These are phyloP conservation scores for Lepidium didymum DNA, from an alignment of 345 rosid genomes.

Conservation along the genomic window DNA sequence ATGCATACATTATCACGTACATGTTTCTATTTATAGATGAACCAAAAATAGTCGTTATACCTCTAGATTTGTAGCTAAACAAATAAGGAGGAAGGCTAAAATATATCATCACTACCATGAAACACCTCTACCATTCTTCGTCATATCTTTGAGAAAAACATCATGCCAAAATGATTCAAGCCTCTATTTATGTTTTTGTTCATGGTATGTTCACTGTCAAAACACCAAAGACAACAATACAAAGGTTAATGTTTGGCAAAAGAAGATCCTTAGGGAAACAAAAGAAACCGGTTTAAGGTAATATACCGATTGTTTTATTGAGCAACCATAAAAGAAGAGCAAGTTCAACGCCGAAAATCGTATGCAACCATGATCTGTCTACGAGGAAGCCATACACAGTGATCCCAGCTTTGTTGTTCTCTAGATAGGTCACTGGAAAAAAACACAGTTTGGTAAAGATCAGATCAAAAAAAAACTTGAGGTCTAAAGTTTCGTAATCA, in stretches of 20 bases:
- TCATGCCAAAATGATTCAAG: slow-evolving; percentile 1
- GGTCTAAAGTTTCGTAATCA: not conserved
- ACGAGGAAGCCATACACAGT: slow-evolving; percentile 78
- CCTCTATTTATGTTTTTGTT: not conserved
- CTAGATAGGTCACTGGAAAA: slow-evolving; percentile 70
- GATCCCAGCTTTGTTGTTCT: slow-evolving; percentile 82
- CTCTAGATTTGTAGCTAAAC: not conserved
- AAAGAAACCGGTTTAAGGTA: not conserved
- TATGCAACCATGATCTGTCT: slow-evolving; percentile 79
- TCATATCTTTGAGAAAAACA: not conserved
- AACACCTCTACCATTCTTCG: slow-evolving; percentile 1
- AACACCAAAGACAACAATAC: not conserved
- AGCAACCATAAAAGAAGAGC: slow-evolving; percentile 88
- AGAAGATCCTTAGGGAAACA: not conserved
- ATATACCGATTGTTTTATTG: slow-evolving; percentile 70
- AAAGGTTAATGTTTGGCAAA: not conserved
- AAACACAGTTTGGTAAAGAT: not conserved
- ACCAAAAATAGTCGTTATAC: not conserved
- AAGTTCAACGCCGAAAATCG: slow-evolving; percentile 69
- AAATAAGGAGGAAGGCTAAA: not conserved
- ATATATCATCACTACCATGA: not conserved
- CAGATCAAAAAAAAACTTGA: too few species aligned
- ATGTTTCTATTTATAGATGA: slow-evolving; percentile 1
- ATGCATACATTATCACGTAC: not conserved
- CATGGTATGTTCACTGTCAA: slow-evolving; percentile 29